Percentiles rank a stretch among this genome's conserved stretches.
phyloP scores from a whole-genome alignment of 345 rosid genomes.

The Camelina hispida region DNA sequence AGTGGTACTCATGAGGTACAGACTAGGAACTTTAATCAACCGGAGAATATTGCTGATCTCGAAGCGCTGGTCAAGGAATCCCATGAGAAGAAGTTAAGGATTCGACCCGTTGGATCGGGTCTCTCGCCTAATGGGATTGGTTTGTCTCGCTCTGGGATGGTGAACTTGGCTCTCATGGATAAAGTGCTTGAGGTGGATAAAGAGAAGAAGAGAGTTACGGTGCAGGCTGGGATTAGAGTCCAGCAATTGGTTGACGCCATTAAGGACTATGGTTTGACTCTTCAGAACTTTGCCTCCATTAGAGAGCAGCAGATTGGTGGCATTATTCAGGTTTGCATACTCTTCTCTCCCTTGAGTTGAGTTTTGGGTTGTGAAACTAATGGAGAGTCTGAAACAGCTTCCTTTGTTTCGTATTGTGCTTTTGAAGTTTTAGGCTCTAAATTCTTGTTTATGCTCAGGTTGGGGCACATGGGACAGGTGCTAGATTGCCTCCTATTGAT shows the following conservation, averaged over 20 bases:
- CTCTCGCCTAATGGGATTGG: slow-evolving; percentile 93
- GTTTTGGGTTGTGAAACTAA: slow-evolving; percentile 1
- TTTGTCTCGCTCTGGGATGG: slow-evolving; percentile 88
- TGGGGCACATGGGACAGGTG: slow-evolving; percentile 98
- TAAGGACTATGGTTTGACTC: slow-evolving; percentile 76
- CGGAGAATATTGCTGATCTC: slow-evolving; percentile 68
- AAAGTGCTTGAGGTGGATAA: slow-evolving; percentile 78
- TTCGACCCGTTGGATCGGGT: slow-evolving; percentile 95
- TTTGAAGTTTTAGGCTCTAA: slow-evolving; percentile 13
- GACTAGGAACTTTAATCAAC: slow-evolving; percentile 86
- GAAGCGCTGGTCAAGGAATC: slow-evolving; percentile 71
- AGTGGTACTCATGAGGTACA: slow-evolving; percentile 98
- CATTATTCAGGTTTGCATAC: slow-evolving; percentile 77
- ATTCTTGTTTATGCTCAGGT: slow-evolving; percentile 53
- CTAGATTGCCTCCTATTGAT: slow-evolving; percentile 91
- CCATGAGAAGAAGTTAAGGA: slow-evolving; percentile 58
- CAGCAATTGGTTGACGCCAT: slow-evolving; percentile 89
- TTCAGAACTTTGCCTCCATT: slow-evolving; percentile 94
- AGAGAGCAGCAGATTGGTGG: slow-evolving; percentile 99
- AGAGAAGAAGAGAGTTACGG: slow-evolving; percentile 80
- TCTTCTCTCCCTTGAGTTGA: not conserved
- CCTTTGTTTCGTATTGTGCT: not conserved
- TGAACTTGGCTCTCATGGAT: slow-evolving; percentile 86
- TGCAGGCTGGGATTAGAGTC: slow-evolving; percentile 90
- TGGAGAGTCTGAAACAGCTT: not conserved